Conservation (phyloP, 176 grass and related monocot genomes). For the Luzula sylvatica region DNA sequence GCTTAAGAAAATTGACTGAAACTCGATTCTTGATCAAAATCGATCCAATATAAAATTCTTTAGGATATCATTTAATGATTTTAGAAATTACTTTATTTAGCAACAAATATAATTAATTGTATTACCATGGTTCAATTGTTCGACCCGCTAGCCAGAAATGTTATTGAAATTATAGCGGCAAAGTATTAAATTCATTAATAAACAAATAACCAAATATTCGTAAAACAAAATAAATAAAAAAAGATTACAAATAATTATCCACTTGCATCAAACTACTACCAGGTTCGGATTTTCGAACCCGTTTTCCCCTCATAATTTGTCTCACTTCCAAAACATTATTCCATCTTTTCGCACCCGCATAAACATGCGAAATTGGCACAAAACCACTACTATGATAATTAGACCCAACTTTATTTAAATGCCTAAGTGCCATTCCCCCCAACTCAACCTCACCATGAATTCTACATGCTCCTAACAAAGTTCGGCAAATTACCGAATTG, state of each 20-base stretch:
- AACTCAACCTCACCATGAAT: constrained; percentile 42
- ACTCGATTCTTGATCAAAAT: neutral
- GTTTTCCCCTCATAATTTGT: constrained; percentile 29
- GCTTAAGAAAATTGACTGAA: constrained; percentile 43
- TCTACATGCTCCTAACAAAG: constrained; percentile 46
- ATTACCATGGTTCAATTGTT: too few species aligned
- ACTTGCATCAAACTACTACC: constrained; percentile 18
- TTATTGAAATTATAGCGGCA: neutral
- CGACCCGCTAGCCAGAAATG: too few species aligned
- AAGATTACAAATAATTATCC: too few species aligned
- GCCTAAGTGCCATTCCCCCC: constrained; percentile 28
- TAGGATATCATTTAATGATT: too few species aligned
- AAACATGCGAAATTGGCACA: constrained; percentile 48
- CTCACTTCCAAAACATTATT: constrained; percentile 31
- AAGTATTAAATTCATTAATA: neutral
- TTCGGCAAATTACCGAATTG: constrained; percentile 33
- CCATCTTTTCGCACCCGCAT: constrained; percentile 29
- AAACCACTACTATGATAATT: constrained; percentile 38
- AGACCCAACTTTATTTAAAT: constrained; percentile 32
- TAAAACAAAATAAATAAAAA: too few species aligned
- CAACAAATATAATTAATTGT: too few species aligned
- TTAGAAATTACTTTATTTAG: too few species aligned
- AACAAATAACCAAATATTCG: neutral
- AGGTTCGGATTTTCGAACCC: constrained; percentile 33
- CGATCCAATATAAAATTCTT: constrained; percentile 5